Evolutionary conservation across 805 yeast species (phyloP), one percentile per base, ranked within the genome.

Genomic region (Candida suzukii): DNA sequence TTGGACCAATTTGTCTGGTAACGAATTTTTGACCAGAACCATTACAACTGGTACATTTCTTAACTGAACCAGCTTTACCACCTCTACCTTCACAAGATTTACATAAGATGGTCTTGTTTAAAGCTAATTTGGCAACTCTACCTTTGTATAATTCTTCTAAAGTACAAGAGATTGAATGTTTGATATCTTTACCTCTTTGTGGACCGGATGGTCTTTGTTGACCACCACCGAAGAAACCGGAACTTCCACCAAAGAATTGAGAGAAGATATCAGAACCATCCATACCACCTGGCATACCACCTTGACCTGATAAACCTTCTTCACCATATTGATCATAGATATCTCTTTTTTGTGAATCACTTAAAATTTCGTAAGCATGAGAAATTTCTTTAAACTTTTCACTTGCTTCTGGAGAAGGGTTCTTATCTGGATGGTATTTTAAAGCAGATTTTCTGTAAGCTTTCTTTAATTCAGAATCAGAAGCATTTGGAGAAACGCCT

Each of bases 1-100:
- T 88, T 51, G 96, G 96, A 54, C 99, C 99, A 96, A 93, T 90
- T 69, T 93, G 98, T 72, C 95, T 85, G 40, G 96, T 87, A 51
- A 88, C 83, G 51, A 91, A 83, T 66, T 78, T 86, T 64, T 83
- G 68, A 76, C 99, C 99, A 55, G 76, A 74, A 66, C 99, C 99
- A 59, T 78, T 76, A 80, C 99, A 93, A 31, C 78, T 63, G 40
- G 79, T 50, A 80, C 99, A 93, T 56, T 79, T 79, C 71, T 83
- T 84, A 50, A 90, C 95, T 43, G 86, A 73, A 49, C 93, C 95
- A 52, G 80, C 85, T 58, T 87, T 87, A 68, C 99, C 99, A 66
- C 99, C 99, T 57, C 80, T 80, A 57, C 99, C 99, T 42, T 86
- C 83, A 75, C 99, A 93, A 38, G 76, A 58, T 58, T 77, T 75